These are phyloP conservation scores for Saururus chinensis DNA, from an alignment of 164 flowering plant species.

Conservation along the genomic window DNA sequence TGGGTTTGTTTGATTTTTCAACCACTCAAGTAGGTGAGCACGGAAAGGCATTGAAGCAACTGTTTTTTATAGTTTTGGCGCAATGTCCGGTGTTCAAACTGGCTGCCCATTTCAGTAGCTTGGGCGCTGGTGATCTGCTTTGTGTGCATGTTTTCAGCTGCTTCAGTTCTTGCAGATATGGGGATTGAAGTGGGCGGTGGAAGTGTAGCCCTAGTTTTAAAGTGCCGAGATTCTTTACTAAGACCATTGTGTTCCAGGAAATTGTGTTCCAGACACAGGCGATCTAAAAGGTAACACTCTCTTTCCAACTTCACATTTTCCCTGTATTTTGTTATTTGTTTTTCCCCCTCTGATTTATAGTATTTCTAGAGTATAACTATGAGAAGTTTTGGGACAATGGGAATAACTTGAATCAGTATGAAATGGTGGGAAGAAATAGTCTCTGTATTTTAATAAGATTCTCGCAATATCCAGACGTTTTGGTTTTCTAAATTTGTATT, in stretches of 20 bases:
- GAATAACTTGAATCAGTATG: no score
- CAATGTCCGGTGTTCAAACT: not conserved
- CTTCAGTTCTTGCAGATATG: constrained; percentile 12
- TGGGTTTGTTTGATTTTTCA: not conserved
- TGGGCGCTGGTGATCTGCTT: constrained; percentile 6
- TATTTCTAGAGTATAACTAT: no score
- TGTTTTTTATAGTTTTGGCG: not conserved
- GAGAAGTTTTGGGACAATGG: no score
- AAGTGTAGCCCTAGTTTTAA: constrained; percentile 19
- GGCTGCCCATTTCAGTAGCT: not conserved
- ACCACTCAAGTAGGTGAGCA: not conserved
- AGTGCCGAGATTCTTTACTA: constrained; percentile 22
- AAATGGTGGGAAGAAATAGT: no score
- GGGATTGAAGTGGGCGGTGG: constrained; percentile 13
- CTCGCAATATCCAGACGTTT: no score
- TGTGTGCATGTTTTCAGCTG: constrained; percentile 2
- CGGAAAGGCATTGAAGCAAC: not conserved
- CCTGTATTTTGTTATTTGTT: not conserved
- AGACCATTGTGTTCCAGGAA: constrained; percentile 25
- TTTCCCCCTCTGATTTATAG: not conserved
- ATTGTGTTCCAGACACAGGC: constrained; percentile 30
- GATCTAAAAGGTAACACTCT: constrained; percentile 29
- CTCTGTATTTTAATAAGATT: no score
- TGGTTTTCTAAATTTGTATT: no score
- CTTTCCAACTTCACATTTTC: not conserved